Percentiles rank a stretch among this genome's conserved stretches.
Conservation (phyloP, 768 basidiomycete species). For the Leccinum sublutescens region DNA sequence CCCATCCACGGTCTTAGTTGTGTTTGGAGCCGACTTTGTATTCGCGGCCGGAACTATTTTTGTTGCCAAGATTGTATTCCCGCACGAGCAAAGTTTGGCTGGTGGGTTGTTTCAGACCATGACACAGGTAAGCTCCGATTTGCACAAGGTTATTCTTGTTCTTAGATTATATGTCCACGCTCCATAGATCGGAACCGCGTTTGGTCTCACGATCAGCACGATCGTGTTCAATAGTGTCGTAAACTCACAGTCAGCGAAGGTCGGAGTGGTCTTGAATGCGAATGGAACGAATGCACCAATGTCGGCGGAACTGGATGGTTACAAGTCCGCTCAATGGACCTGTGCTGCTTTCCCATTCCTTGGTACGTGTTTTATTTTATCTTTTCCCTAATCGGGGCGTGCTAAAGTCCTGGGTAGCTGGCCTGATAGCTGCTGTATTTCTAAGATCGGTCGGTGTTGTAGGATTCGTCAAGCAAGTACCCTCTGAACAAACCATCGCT, state of each 20-base stretch:
- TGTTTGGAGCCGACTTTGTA: slow-evolving; percentile 78
- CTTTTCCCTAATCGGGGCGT: not conserved
- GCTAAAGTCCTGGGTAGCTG: slow-evolving; percentile 18
- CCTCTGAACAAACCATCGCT: slow-evolving; percentile 25
- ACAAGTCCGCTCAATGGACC: slow-evolving; percentile 65
- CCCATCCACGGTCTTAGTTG: slow-evolving; percentile 60
- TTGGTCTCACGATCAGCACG: slow-evolving; percentile 70
- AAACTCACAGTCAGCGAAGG: slow-evolving; percentile 25
- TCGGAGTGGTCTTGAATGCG: slow-evolving; percentile 33
- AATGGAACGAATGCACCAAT: slow-evolving; percentile 30
- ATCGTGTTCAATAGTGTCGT: slow-evolving; percentile 66
- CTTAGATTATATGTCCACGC: not conserved
- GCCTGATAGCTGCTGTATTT: slow-evolving; percentile 36
- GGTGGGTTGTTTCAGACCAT: slow-evolving; percentile 80
- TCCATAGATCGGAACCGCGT: slow-evolving; percentile 58
- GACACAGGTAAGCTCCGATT: slow-evolving; percentile 51
- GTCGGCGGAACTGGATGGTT: slow-evolving; percentile 48
- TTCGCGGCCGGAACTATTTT: slow-evolving; percentile 73
- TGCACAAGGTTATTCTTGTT: not conserved
- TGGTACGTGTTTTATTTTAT: slow-evolving; percentile 35
- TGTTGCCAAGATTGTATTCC: slow-evolving; percentile 62
- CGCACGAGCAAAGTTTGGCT: slow-evolving; percentile 72
- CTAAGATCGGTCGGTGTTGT: slow-evolving; percentile 42
- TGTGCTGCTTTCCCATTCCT: slow-evolving; percentile 58
- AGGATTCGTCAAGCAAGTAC: slow-evolving; percentile 26